A percentile compares a stretch with the other conserved stretches of the same genome.
Evolutionary conservation across 345 rosid species (phyloP).

Genomic region (Geranium brycei): DNA sequence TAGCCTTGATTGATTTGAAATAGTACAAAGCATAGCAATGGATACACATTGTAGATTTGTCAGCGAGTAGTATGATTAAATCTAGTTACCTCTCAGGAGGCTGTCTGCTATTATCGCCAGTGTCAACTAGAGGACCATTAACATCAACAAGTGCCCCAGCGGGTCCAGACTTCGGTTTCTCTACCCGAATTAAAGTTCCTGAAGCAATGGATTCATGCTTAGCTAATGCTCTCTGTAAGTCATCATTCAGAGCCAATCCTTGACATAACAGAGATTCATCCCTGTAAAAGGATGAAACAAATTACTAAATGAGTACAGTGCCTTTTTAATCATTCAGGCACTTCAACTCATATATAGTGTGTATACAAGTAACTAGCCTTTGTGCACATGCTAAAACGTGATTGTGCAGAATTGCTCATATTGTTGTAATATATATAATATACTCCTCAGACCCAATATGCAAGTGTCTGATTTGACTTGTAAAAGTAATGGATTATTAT

Average conservation of each 20-base stretch:
- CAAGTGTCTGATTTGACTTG: too few relatives aligned
- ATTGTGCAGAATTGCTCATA: too few relatives aligned
- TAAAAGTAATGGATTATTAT: too few relatives aligned
- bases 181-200: slow-evolving; percentile 34
- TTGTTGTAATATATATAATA: too few relatives aligned
- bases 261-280: slow-evolving; percentile 84
- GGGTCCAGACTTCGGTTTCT: slow-evolving; percentile 44
- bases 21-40: slow-evolving; percentile 1
- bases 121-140: slow-evolving; percentile 60
- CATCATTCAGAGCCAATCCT: slow-evolving; percentile 90
- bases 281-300: slow-evolving; percentile 26
- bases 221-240: slow-evolving; percentile 83
- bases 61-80: too few relatives aligned
- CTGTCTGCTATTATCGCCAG: slow-evolving; percentile 47
- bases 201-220: slow-evolving; percentile 82
- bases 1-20: neutral
- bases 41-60: neutral
- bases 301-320: neutral
- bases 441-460: too few relatives aligned
- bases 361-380: too few relatives aligned
- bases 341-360: too few relatives aligned
- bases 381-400: too few relatives aligned
- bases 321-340: too few relatives aligned
- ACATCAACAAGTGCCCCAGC: slow-evolving; percentile 44
- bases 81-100: slow-evolving; percentile 33